Evolutionary conservation across 495 filamentous ascomycete genomes (phyloP), one percentile per base, ranked within the genome.

Genomic region (Rhypophila decipiens): DNA sequence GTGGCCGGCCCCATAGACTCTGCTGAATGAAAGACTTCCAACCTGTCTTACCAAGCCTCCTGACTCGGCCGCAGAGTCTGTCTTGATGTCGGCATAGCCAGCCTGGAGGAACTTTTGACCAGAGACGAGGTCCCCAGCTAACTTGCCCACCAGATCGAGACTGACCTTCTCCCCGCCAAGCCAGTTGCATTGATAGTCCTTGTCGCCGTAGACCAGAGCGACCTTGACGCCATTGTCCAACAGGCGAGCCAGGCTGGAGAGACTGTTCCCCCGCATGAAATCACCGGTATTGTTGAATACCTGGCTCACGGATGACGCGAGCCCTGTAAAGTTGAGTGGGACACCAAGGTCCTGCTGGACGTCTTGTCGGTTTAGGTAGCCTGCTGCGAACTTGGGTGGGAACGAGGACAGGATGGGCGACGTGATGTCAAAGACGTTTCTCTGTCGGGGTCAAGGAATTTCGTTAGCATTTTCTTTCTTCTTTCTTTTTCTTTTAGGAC

Each of bases 21-120:
- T 68, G 5, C 72, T 65, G 55, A 86, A 87, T 19, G 77, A 77
- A 47, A 84, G 79, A 52, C 77, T 71, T n/a, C 79, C 81, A 34
- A 68, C 63, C 49, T 85, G 78, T 15, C 79, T 75, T 20, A 81
- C 77, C 36, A 76, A 71, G 13, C 81, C 83, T 20, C 74, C 74
- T 31, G 73, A 52, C 44, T 80, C 75, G 18, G 56, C 60, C 8
- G 52, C 50, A n/a, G n/a, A n/a, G 56, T 78, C 74, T 17, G 74
- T 67, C 17, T 65, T 56, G 39, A 84, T 65, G 19, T 67, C 63
- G 8, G 76, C 66, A 47, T 78, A 79, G 12, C 76, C 74, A 3
- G 76, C 72, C 19, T 53, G 51, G 52, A 76, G 78, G 1, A 46
- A 37, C 19, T 58, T 53, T 13, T 48, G 47, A 1, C 43, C 46